Conservation (phyloP, 768 basidiomycete species). For the Calocybe gangraenosa region DNA sequence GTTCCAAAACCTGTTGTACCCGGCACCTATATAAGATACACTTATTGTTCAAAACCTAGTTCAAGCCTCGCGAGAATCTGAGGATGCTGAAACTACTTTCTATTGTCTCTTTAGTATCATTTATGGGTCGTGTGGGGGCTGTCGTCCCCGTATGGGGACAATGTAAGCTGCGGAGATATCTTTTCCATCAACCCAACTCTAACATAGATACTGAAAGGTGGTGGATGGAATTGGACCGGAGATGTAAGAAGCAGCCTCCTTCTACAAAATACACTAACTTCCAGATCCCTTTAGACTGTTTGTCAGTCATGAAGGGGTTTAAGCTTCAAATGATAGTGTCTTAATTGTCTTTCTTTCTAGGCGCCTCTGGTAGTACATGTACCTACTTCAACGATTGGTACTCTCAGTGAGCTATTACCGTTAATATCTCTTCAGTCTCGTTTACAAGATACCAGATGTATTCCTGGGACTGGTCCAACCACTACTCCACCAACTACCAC, state of each 20-base stretch:
- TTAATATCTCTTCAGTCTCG: background rate
- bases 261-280: background rate
- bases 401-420: slow-evolving; percentile 13
- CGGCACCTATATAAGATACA: too few species aligned
- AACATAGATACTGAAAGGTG: slow-evolving; percentile 14
- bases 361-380: slow-evolving; percentile 30
- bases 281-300: slow-evolving; percentile 14
- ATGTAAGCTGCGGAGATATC: slow-evolving; percentile 22
- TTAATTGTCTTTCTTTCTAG: too few species aligned
- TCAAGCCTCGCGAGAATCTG: too few species aligned
- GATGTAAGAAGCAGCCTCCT: slow-evolving; percentile 17
- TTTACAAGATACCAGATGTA: slow-evolving; percentile 21
- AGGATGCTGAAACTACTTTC: slow-evolving; percentile 22
- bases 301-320: too few species aligned
- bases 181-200: too few species aligned
- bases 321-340: too few species aligned
- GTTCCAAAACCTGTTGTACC: too few species aligned
- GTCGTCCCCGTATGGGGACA: slow-evolving; percentile 34
- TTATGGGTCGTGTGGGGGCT: slow-evolving; percentile 18
- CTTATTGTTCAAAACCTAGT: too few species aligned
- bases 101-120: slow-evolving; percentile 20
- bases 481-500: slow-evolving; percentile 7
- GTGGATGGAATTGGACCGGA: slow-evolving; percentile 28
- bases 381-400: slow-evolving; percentile 27
- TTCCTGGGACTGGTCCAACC: slow-evolving; percentile 16